Percentiles rank a stretch among this genome's conserved stretches.
These are phyloP conservation scores for Phytophthora ramorum DNA, from an alignment of 352 stramenopile species.

Conservation along the genomic window DNA sequence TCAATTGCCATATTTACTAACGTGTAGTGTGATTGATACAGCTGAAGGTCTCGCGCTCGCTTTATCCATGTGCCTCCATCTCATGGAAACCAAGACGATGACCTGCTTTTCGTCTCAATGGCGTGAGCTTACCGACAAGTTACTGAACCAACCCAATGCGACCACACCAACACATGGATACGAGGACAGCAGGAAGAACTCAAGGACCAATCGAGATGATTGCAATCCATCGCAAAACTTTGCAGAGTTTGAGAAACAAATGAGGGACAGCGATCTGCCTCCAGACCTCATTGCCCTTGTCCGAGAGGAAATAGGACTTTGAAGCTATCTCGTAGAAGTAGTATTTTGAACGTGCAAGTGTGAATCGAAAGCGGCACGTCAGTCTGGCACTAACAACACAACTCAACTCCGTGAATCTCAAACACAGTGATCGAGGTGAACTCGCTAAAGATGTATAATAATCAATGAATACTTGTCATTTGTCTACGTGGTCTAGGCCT, in stretches of 20 bases:
- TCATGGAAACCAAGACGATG: conserved; percentile 32
- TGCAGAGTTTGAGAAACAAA: conserved; percentile 29
- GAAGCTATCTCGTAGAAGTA: no score
- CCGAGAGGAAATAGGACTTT: conserved; percentile 29
- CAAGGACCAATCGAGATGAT: neutral
- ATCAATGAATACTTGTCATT: no score
- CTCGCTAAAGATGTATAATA: no score
- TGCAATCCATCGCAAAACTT: neutral
- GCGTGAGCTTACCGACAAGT: conserved; percentile 32
- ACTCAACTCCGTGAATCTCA: no score
- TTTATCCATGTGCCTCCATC: conserved; percentile 38
- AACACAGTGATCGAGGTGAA: no score
- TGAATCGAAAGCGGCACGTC: no score
- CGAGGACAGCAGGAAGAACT: neutral
- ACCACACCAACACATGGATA: neutral
- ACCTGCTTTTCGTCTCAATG: conserved; percentile 45
- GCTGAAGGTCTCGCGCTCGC: conserved; percentile 44
- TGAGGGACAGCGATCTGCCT: conserved; percentile 44
- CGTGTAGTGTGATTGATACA: conserved; percentile 4
- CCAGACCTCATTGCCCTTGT: conserved; percentile 41
- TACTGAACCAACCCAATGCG: conserved; percentile 7
- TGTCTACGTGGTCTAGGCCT: no score
- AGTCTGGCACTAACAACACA: no score
- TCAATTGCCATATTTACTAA: neutral
- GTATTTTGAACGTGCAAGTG: no score